phyloP scores from a whole-genome alignment of 805 yeast species.

The Vanderwaltozyma verrucispora region DNA sequence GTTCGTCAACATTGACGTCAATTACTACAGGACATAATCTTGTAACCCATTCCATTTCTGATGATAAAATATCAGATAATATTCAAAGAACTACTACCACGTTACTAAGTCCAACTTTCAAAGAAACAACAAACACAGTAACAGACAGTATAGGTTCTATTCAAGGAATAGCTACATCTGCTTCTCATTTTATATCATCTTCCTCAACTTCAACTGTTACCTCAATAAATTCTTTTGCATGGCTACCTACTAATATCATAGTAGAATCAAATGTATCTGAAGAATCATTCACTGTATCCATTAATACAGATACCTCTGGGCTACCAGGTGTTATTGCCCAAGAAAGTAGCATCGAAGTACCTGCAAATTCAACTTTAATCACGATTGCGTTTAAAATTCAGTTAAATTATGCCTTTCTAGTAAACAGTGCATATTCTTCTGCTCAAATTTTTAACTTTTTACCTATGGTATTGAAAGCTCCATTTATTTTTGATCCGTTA shows the following conservation, averaged over 20 bases:
- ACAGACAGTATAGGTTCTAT: background rate
- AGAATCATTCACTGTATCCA: conserved; percentile 37
- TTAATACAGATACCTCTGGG: conserved; percentile 8
- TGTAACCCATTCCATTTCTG: background rate
- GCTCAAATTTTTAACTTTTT: conserved; percentile 56
- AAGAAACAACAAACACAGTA: background rate
- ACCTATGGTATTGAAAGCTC: conserved; percentile 56
- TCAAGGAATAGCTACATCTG: too few species aligned
- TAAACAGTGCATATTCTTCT: conserved; percentile 73
- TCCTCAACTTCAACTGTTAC: background rate
- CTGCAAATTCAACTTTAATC: conserved; percentile 22
- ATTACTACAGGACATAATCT: background rate
- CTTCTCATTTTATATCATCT: background rate
- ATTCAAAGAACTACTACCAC: background rate
- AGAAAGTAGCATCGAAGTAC: conserved; percentile 28
- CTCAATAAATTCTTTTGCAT: conserved; percentile 20
- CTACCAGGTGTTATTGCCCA: conserved; percentile 34
- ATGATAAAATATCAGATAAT: background rate
- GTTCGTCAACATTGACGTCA: too few species aligned
- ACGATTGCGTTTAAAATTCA: conserved; percentile 46
- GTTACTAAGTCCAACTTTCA: background rate
- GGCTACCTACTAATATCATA: conserved; percentile 53
- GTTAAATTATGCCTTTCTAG: conserved; percentile 79
- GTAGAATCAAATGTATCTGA: conserved; percentile 9
- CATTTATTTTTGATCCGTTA: too few species aligned